Evolutionary conservation across 495 filamentous ascomycete genomes (phyloP), one percentile per base, ranked within the genome.

Genomic region (Aspergillus bertholletiae): DNA sequence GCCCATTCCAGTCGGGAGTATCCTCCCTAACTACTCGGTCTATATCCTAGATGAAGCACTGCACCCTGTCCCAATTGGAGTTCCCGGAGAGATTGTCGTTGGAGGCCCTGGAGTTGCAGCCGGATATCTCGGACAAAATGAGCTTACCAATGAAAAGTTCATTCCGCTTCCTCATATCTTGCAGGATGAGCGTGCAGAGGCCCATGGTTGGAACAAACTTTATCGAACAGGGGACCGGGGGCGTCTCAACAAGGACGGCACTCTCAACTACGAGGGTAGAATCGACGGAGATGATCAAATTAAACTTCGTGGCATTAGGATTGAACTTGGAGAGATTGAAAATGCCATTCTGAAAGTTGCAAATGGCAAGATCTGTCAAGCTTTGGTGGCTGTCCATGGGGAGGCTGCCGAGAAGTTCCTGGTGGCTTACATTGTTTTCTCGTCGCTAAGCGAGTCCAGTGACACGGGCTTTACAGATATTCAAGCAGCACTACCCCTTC

Each of bases 271-370:
- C 23, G 46, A 64, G 1, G 70, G 71, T 4, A 71, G 80, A 0
- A 68, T 78, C 4, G 53, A 51, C 0, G 78, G 77, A 2, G 55
- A 77, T 54, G 69, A 62, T 0, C 75, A 80, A 52, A 58, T 83
- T 24, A 83, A 84, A 55, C 23, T 81, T 1, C 60, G 72, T 1
- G 80, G 80, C 0, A n/a, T 79, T 1, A 74, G 79, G 0, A 70
- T 81, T 7, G 79, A 82, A 3, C 64, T 84, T 0, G 13, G 46
- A 1, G 80, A 84, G 7, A 65, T 80, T n/a, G 75, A 77, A 34
- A 55, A 27, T 1, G 55, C 56, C 6, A 65, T 80, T 0, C 1
- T 77, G 9, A 28, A 28, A 28, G 27, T 11, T 11, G 30, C 30
- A 32, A 12, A 32, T 9, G 30, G 30, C 3, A 11, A 3, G 8